Percentiles rank a stretch among this genome's conserved stretches.
Evolutionary conservation across 768 basidiomycete species (phyloP).

Genomic region (Leccinum barrowsii): DNA sequence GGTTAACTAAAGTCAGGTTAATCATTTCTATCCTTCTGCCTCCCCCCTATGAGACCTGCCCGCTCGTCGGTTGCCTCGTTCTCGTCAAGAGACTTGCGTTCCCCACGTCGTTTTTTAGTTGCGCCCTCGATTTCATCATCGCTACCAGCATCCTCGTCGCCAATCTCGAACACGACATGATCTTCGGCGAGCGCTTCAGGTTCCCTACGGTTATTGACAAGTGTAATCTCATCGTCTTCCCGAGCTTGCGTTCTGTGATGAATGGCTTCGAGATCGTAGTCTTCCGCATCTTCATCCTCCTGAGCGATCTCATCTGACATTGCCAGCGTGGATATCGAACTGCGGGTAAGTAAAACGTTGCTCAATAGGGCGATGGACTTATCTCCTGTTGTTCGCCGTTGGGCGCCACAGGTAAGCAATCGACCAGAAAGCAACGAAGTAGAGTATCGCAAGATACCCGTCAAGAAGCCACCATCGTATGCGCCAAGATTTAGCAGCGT

Average conservation of each 20-base stretch:
- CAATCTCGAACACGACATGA: constrained; percentile 86
- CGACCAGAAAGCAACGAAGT: constrained; percentile 71
- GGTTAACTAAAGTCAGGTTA: constrained; percentile 16
- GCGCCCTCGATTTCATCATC: constrained; percentile 57
- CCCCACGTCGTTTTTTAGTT: constrained; percentile 47
- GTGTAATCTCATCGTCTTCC: constrained; percentile 66
- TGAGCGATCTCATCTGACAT: constrained; percentile 98
- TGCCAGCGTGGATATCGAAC: constrained; percentile 62
- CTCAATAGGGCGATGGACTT: constrained; percentile 33
- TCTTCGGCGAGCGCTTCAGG: constrained; percentile 54
- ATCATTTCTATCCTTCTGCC: constrained; percentile 35
- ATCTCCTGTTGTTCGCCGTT: constrained; percentile 84
- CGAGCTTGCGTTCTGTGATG: constrained; percentile 49
- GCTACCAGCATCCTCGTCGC: constrained; percentile 70
- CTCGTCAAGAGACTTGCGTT: constrained; percentile 44
- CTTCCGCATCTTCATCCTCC: constrained; percentile 90
- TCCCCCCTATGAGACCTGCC: constrained; percentile 56
- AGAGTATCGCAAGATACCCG: constrained; percentile 89
- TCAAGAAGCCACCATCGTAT: constrained; percentile 96
- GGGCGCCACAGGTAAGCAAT: constrained; percentile 95
- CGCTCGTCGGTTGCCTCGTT: constrained; percentile 53
- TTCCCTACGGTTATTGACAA: constrained; percentile 59
- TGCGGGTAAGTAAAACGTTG: constrained; percentile 17
- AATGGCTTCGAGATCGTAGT: constrained; percentile 82
- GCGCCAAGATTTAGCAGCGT: constrained; percentile 87